These are phyloP conservation scores for Nepenthes alata DNA, from an alignment of 179 eudicot species.

Conservation along the genomic window DNA sequence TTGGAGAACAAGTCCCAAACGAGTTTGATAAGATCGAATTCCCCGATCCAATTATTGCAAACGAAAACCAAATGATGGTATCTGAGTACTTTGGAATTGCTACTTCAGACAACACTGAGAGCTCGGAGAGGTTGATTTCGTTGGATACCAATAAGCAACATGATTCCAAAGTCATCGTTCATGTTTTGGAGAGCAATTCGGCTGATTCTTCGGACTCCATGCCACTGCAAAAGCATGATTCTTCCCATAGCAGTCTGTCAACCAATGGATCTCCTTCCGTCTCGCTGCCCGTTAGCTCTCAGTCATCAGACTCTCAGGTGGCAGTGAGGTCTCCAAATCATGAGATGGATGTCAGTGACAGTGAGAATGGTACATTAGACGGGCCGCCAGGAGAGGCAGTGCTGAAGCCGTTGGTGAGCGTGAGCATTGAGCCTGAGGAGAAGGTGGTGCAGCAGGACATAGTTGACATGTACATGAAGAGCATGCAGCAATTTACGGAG, in stretches of 20 bases:
- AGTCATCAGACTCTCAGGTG: slow-evolving; percentile 41
- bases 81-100: slow-evolving; percentile 58
- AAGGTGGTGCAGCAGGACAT: slow-evolving; percentile 81
- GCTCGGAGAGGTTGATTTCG: slow-evolving; percentile 47
- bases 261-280: slow-evolving; percentile 42
- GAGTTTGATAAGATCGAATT: slow-evolving; percentile 76
- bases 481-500: slow-evolving; percentile 95
- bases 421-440: slow-evolving; percentile 56
- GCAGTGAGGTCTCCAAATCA: slow-evolving; percentile 25
- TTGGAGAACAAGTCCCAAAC: slow-evolving; percentile 11
- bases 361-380: slow-evolving; percentile 35
- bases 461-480: slow-evolving; percentile 96
- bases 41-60: slow-evolving; percentile 72
- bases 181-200: slow-evolving; percentile 44
- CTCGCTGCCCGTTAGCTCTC: slow-evolving; percentile 35
- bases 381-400: slow-evolving; percentile 15
- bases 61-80: slow-evolving; percentile 75
- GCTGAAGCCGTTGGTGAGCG: slow-evolving; percentile 35
- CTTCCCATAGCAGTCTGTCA: slow-evolving; percentile 57
- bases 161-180: slow-evolving; percentile 29
- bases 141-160: slow-evolving; percentile 56
- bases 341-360: slow-evolving; percentile 28
- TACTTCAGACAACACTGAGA: slow-evolving; percentile 31
- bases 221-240: slow-evolving; percentile 29
- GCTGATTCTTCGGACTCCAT: slow-evolving; percentile 24